phyloP scores from a whole-genome alignment of 2,329 filamentous ascomycete genomes.

The Calonectria henricotiae region DNA sequence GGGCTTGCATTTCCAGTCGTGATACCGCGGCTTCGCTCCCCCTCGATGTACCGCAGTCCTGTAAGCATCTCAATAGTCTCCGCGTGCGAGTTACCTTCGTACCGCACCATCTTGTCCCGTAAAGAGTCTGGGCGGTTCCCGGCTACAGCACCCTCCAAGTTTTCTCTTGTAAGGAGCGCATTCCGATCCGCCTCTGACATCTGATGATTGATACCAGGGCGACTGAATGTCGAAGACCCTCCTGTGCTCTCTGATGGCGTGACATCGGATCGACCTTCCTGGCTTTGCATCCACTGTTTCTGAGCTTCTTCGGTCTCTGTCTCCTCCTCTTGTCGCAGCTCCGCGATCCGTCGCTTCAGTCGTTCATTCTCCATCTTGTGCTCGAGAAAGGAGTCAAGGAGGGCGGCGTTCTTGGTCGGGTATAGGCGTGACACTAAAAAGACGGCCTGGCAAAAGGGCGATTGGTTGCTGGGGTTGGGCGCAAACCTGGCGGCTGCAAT shows the following conservation, averaged over 20 bases:
- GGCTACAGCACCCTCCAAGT: slow-evolving; percentile 81
- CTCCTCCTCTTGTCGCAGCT: slow-evolving; percentile 88
- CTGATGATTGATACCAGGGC: slow-evolving; percentile 59
- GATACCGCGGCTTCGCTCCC: slow-evolving; percentile 89
- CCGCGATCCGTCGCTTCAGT: slow-evolving; percentile 85
- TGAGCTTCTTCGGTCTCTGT: slow-evolving; percentile 82
- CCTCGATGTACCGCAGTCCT: slow-evolving; percentile 88
- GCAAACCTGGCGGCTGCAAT: slow-evolving; percentile 79
- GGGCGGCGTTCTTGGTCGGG: slow-evolving; percentile 86
- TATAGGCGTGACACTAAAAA: slow-evolving; percentile 96
- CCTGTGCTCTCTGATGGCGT: slow-evolving; percentile 66
- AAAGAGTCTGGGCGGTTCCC: slow-evolving; percentile 82
- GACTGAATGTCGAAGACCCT: slow-evolving; percentile 56
- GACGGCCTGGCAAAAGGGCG: slow-evolving; percentile 86
- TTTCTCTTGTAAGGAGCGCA: slow-evolving; percentile 81
- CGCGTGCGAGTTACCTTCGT: slow-evolving; percentile 82
- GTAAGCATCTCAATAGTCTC: slow-evolving; percentile 96
- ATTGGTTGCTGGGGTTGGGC: slow-evolving; percentile 75
- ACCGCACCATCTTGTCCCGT: slow-evolving; percentile 87
- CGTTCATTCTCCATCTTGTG: slow-evolving; percentile 98
- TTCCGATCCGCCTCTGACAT: slow-evolving; percentile 80
- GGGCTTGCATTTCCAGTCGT: slow-evolving; percentile 89
- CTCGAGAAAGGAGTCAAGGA: slow-evolving; percentile 94
- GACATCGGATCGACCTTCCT: slow-evolving; percentile 71
- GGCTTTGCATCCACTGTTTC: slow-evolving; percentile 73